Evolutionary conservation across 192 early-diverging fungal genomes (phyloP).

Genomic region (Rhizophagus clarus): DNA sequence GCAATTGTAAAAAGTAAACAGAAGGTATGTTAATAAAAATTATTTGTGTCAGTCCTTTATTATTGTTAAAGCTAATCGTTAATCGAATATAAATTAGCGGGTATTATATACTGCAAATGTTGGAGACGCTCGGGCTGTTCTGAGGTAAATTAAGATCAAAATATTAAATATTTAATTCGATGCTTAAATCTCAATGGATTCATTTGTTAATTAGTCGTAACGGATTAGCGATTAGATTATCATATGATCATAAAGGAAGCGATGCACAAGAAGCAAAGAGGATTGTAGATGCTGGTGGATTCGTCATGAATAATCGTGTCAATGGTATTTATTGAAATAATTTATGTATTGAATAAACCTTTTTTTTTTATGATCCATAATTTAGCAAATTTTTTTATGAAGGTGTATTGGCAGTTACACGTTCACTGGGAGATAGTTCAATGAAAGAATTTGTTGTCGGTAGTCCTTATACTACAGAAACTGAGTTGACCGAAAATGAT

Average conservation of each 20-base stretch:
- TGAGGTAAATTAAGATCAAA: slow-evolving; percentile 56
- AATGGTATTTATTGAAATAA: slow-evolving; percentile 64
- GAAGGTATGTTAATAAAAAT: neutral
- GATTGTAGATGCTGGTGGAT: slow-evolving; percentile 92
- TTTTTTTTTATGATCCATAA: slow-evolving; percentile 1
- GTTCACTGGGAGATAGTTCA: slow-evolving; percentile 90
- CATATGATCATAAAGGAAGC: slow-evolving; percentile 98
- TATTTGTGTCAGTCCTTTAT: neutral
- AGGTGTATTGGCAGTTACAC: slow-evolving; percentile 94
- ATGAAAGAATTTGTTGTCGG: slow-evolving; percentile 99
- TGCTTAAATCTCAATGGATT: neutral
- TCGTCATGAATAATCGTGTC: slow-evolving; percentile 97
- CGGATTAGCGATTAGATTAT: slow-evolving; percentile 81
- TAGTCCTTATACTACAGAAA: slow-evolving; percentile 94
- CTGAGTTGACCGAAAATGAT: slow-evolving; percentile 72
- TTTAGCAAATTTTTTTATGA: neutral
- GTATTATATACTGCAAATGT: slow-evolving; percentile 95
- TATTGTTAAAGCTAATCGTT: neutral
- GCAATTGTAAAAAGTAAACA: slow-evolving; percentile 23
- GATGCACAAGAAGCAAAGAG: slow-evolving; percentile 87
- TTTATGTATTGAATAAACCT: neutral
- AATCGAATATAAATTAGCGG: slow-evolving; percentile 47
- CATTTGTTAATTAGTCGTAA: slow-evolving; percentile 55
- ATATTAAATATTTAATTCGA: neutral
- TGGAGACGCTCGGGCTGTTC: slow-evolving; percentile 94